Evolutionary conservation across 208 protist species (phyloP).

Genomic region (Lotmaria passim): DNA sequence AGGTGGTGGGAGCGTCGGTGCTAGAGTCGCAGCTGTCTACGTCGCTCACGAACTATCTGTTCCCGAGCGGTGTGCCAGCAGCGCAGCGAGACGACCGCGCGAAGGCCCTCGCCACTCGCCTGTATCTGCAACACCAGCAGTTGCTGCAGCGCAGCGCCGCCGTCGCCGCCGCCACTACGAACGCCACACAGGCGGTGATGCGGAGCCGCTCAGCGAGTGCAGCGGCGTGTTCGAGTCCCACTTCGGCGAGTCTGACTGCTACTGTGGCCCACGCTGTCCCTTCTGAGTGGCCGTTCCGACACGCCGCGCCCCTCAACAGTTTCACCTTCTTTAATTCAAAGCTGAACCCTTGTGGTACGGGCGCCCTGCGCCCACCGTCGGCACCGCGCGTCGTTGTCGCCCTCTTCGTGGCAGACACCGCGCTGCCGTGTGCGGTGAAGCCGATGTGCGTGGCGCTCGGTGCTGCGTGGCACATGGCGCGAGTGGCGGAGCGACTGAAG

Average conservation of each 20-base stretch:
- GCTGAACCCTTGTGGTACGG: conserved; percentile 37
- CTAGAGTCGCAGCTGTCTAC: neutral
- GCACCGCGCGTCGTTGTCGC: conserved; percentile 33
- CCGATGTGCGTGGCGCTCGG: conserved; percentile 53
- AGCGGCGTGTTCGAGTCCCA: no score
- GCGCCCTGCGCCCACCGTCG: conserved; percentile 14
- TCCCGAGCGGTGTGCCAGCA: neutral
- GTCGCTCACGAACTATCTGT: conserved; percentile 11
- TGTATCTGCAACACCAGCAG: conserved; percentile 32
- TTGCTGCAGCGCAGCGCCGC: neutral
- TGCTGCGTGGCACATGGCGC: conserved; percentile 47
- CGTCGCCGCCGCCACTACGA: neutral
- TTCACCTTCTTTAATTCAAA: conserved; percentile 57
- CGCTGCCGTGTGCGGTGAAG: conserved; percentile 25
- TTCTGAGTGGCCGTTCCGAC: conserved; percentile 80
- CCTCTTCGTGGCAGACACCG: conserved; percentile 32
- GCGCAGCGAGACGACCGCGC: conserved; percentile 21
- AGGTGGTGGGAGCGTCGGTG: neutral
- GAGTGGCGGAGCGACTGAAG: conserved; percentile 41
- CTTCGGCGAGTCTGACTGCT: no score
- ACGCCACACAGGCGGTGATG: no score
- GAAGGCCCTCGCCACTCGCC: conserved; percentile 28
- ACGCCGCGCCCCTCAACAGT: conserved; percentile 48
- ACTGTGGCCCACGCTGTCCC: no score
- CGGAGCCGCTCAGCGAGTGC: no score